Evolutionary conservation across 768 basidiomycete genomes (phyloP).

Genomic region (Leucogyrophana mollusca): DNA sequence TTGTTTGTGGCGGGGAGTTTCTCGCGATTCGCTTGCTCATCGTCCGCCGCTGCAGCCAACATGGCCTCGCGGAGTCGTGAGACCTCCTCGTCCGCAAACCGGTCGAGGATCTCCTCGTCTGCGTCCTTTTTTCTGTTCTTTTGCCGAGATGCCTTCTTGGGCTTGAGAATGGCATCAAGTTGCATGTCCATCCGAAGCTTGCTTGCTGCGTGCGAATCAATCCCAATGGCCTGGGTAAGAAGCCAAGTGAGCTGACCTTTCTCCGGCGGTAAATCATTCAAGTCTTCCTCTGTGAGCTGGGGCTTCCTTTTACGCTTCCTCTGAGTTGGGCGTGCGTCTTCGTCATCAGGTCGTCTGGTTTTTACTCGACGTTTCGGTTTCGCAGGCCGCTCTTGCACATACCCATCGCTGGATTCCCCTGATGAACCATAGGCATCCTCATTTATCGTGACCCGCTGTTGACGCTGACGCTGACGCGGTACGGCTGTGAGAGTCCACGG

Average conservation of each 20-base stretch:
- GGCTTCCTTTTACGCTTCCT: conserved; percentile 62
- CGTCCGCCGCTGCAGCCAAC: conserved; percentile 82
- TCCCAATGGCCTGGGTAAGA: background rate
- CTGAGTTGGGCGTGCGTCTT: conserved; percentile 32
- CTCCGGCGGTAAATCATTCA: conserved; percentile 70
- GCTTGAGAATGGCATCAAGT: conserved; percentile 84
- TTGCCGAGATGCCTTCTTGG: conserved; percentile 64
- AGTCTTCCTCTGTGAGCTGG: conserved; percentile 59
- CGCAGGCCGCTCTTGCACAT: conserved; percentile 36
- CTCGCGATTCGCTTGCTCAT: conserved; percentile 75
- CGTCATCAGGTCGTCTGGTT: conserved; percentile 42
- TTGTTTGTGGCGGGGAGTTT: conserved; percentile 84
- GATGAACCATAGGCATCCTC: conserved; percentile 36
- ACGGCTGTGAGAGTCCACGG: conserved; percentile 30
- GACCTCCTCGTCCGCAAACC: conserved; percentile 88
- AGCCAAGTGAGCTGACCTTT: conserved; percentile 51
- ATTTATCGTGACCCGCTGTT: conserved; percentile 29
- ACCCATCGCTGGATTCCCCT: conserved; percentile 52
- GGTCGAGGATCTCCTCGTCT: conserved; percentile 80
- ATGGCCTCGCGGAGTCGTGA: conserved; percentile 86
- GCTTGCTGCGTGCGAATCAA: conserved; percentile 47
- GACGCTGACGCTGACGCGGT: conserved; percentile 41
- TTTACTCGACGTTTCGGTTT: conserved; percentile 24
- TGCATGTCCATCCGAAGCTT: conserved; percentile 79
- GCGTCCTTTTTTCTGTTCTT: conserved; percentile 70